Percentiles rank a stretch among this genome's conserved stretches.
These are phyloP conservation scores for Neurospora discreta DNA, from an alignment of 495 filamentous ascomycete species.

Conservation along the genomic window DNA sequence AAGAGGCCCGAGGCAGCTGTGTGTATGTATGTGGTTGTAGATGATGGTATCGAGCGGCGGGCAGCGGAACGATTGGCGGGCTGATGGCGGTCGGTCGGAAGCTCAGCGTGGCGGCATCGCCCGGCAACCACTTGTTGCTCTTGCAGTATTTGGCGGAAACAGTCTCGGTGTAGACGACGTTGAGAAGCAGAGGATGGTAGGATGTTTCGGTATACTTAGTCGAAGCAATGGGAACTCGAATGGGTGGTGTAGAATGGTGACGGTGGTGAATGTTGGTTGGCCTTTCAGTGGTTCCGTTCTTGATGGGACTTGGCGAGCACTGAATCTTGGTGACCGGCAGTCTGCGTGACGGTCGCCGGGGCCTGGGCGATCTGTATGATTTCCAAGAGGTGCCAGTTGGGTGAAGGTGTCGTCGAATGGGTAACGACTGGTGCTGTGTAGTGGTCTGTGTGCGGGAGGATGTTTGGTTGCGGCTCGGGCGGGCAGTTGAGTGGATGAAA, in stretches of 20 bases:
- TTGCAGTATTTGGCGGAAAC: neutral
- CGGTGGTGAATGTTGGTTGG: neutral
- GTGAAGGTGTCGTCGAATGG: neutral
- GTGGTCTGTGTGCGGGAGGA: neutral
- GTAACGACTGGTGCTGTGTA: neutral
- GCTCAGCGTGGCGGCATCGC: slow-evolving; percentile 1
- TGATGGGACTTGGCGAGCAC: neutral
- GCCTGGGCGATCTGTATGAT: neutral
- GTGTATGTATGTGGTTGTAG: neutral
- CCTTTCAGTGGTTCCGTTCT: neutral
- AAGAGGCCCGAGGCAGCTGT: slow-evolving; percentile 1
- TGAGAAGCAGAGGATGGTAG: neutral
- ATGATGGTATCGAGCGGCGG: neutral
- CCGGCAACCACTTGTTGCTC: neutral
- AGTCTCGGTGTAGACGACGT: neutral
- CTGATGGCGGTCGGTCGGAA: neutral
- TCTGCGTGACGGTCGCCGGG: neutral
- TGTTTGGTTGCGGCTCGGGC: neutral
- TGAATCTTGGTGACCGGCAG: neutral
- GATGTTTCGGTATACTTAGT: neutral
- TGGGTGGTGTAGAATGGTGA: neutral
- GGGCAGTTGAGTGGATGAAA: neutral
- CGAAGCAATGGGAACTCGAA: neutral
- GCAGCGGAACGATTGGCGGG: slow-evolving; percentile 1
- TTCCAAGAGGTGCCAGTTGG: neutral